phyloP scores from a whole-genome alignment of 2,329 filamentous ascomycete species.

The Colletotrichum sublineola region DNA sequence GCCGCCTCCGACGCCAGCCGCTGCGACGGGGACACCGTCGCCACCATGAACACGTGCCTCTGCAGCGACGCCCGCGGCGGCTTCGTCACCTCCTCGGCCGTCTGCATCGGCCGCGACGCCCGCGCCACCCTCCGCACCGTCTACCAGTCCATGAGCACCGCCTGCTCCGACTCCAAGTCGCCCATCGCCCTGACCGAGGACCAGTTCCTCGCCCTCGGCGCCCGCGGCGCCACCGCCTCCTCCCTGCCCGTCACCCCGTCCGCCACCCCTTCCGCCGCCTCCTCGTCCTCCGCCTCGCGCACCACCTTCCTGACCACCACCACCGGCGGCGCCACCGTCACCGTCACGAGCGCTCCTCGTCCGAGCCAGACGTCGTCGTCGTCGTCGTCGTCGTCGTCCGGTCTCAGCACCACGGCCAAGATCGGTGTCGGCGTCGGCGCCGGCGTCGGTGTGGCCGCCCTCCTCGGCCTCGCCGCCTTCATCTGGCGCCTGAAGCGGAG shows the following conservation, averaged over 20 bases:
- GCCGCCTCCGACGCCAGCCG: conserved; percentile 54
- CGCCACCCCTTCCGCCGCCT: conserved; percentile 25
- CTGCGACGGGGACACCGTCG: conserved; percentile 57
- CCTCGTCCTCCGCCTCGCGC: conserved; percentile 16
- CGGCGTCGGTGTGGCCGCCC: conserved; percentile 46
- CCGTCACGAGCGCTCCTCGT: conserved; percentile 15
- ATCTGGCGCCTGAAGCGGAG: conserved; percentile 36
- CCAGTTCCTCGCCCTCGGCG: conserved; percentile 53
- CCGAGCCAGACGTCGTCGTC: neutral
- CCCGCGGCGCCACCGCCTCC: conserved; percentile 38
- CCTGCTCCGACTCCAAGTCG: conserved; percentile 60
- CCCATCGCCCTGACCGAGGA: conserved; percentile 57
- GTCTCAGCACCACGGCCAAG: conserved; percentile 53
- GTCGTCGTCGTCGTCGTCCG: conserved; percentile 1
- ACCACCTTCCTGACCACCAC: conserved; percentile 33
- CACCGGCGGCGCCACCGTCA: conserved; percentile 34
- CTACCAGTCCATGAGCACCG: conserved; percentile 58
- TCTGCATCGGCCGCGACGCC: conserved; percentile 58
- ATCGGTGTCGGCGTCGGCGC: conserved; percentile 58
- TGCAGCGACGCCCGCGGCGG: conserved; percentile 61
- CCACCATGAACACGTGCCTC: conserved; percentile 62
- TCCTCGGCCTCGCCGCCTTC: conserved; percentile 31
- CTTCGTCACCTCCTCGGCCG: conserved; percentile 62
- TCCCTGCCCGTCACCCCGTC: conserved; percentile 42
- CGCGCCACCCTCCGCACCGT: conserved; percentile 56